A percentile compares a stretch with the other conserved stretches of the same genome.
Conservation (phyloP, 441 rosid species). For the Manihot esculenta region DNA sequence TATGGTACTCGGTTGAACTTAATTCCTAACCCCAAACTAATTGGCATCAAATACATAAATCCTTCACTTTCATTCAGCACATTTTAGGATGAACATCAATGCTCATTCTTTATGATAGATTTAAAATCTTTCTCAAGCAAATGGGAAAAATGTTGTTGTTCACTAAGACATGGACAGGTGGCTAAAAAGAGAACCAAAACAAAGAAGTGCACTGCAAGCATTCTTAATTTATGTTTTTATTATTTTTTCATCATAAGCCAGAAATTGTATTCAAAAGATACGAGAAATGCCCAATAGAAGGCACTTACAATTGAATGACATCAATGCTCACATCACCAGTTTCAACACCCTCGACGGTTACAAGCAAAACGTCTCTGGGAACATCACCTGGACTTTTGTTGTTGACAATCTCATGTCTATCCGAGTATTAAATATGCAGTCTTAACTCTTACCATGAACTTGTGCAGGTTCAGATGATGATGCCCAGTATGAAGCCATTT, state of each 20-base stretch:
- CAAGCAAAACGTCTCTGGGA: constrained; percentile 94
- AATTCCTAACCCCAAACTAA: neutral
- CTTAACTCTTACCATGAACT: constrained; percentile 79
- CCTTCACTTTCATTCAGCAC: neutral
- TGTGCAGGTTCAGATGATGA: constrained; percentile 98
- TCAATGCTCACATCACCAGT: constrained; percentile 97
- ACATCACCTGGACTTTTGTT: constrained; percentile 99
- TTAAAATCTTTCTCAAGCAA: neutral
- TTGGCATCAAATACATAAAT: neutral
- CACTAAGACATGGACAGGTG: neutral
- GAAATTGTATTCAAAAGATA: neutral
- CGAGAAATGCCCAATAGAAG: neutral
- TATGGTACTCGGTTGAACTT: neutral
- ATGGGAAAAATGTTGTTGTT: neutral
- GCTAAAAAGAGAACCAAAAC: neutral
- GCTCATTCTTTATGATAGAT: neutral
- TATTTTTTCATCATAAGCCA: neutral
- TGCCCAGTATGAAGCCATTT: constrained; percentile 96
- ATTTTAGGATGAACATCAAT: neutral
- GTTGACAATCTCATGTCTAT: constrained; percentile 95
- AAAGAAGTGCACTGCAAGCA: too few species aligned
- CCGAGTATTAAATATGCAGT: constrained; percentile 92
- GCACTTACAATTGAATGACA: constrained; percentile 85
- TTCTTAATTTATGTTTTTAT: neutral
- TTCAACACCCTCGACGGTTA: constrained; percentile 96